These are phyloP conservation scores for Exophiala bonariae DNA, from an alignment of 2,329 filamentous ascomycete genomes.

Conservation along the genomic window DNA sequence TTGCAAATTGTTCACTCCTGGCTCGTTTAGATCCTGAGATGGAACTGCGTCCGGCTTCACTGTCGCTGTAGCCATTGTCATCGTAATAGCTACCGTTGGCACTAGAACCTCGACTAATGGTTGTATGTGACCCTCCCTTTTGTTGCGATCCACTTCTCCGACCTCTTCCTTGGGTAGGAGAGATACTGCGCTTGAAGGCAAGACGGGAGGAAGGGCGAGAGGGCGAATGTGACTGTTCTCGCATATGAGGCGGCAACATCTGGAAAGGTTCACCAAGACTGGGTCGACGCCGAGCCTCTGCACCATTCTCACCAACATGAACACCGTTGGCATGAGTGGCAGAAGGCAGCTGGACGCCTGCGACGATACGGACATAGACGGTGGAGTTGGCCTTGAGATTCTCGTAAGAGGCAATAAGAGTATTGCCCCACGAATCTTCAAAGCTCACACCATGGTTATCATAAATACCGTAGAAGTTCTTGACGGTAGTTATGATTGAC, in stretches of 20 bases:
- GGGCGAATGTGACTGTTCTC: slow-evolving; percentile 61
- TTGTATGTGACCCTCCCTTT: slow-evolving; percentile 67
- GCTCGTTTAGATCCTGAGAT: slow-evolving; percentile 69
- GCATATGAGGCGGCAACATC: slow-evolving; percentile 59
- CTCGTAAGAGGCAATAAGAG: slow-evolving; percentile 91
- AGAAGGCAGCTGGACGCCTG: slow-evolving; percentile 53
- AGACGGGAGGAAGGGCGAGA: slow-evolving; percentile 70
- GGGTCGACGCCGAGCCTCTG: slow-evolving; percentile 52
- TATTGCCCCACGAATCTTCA: slow-evolving; percentile 85
- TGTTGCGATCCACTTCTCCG: slow-evolving; percentile 78
- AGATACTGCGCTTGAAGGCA: slow-evolving; percentile 75
- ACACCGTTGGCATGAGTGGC: slow-evolving; percentile 47
- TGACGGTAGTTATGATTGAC: slow-evolving; percentile 96
- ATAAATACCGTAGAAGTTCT: slow-evolving; percentile 98
- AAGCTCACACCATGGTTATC: slow-evolving; percentile 89
- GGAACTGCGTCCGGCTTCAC: slow-evolving; percentile 76
- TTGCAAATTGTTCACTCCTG: slow-evolving; percentile 82
- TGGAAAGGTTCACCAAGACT: slow-evolving; percentile 65
- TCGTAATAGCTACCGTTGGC: slow-evolving; percentile 62
- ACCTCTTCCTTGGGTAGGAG: slow-evolving; percentile 67
- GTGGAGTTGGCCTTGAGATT: slow-evolving; percentile 92
- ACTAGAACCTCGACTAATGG: slow-evolving; percentile 63
- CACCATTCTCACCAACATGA: slow-evolving; percentile 49
- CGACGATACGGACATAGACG: slow-evolving; percentile 85
- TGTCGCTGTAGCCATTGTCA: slow-evolving; percentile 84